phyloP scores from a whole-genome alignment of 2,329 filamentous ascomycete genomes.

The Cercospora canescens region DNA sequence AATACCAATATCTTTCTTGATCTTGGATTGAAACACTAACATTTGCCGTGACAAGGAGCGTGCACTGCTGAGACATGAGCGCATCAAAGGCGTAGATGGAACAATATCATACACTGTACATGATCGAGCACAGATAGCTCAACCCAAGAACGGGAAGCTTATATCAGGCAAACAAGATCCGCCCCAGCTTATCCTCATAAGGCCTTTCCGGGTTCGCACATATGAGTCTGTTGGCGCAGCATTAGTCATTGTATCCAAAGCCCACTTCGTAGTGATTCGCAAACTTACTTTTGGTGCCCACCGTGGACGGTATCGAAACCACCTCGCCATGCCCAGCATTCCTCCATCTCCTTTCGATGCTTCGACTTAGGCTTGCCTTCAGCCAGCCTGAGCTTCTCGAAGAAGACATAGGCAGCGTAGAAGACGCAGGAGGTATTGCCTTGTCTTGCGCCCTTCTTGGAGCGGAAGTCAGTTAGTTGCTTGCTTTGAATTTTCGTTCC shows the following conservation, averaged over 20 bases:
- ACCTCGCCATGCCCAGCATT: constrained; percentile 28
- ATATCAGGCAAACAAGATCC: not conserved
- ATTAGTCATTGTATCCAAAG: not conserved
- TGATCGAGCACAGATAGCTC: not conserved
- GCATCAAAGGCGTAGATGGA: not conserved
- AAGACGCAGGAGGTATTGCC: constrained; percentile 53
- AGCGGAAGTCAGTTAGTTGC: constrained; percentile 53
- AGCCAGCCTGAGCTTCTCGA: constrained; percentile 60
- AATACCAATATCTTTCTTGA: not conserved
- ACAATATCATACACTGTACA: not conserved
- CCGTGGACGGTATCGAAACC: constrained; percentile 20
- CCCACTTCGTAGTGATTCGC: not conserved
- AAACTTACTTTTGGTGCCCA: constrained; percentile 3
- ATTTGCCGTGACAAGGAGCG: not conserved
- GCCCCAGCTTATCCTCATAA: not conserved
- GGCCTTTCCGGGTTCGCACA: not conserved
- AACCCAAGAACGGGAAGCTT: not conserved
- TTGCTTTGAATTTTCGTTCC: constrained; percentile 43
- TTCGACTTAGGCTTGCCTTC: constrained; percentile 55
- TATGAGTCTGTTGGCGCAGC: not conserved
- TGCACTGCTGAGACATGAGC: not conserved
- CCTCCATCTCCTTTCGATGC: constrained; percentile 55
- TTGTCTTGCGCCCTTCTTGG: constrained; percentile 48
- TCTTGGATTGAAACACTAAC: not conserved
- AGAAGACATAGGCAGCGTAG: constrained; percentile 42